Base-by-base conservation (phyloP, 2,329 filamentous ascomycete genomes). In the Xylaria arbuscula region DNA sequence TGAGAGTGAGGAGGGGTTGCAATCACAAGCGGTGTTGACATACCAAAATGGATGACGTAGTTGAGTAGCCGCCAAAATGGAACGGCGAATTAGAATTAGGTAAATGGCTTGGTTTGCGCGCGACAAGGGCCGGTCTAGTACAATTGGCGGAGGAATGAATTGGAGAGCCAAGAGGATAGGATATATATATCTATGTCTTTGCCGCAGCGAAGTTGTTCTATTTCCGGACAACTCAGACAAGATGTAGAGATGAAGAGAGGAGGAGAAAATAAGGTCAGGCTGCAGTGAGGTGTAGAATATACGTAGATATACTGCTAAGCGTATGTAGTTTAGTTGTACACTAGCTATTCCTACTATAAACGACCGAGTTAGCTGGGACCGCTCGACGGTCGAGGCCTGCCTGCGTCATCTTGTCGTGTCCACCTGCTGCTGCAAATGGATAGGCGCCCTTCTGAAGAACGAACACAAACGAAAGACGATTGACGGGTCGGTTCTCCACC, bases 41-140 rank as follows among this genome's bases (percentile, higher is more conserved):
- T 62, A 70, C 64, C 67, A 50, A 28, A 53, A 45, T 17, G 5
- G 50, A 65, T 70, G 65, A 70, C 65, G 68, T 70, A 65, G 51
- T 47, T 24, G 24, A 15, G 8, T 22, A 42, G 2, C 19, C 22
- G 13, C 5, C 15, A 19, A 50, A 15, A n/a, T 40, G 24, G n/a
- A 8, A 28, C 40, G 19, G 55, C 48, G 10, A 55, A 56, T 62
- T 40, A 15, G 28, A 42, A 42, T 42, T 42, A 42, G 56, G 28
- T 28, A 47, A 58, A 58, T 66, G 48, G 32, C 15, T 17, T 8
- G 15, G 42, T 38, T 38, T 24, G 28, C 2, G 28, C 2, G 51
- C 61, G 32, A 53, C 3, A 42, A 53, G 50, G 48, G 48, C 13
- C 6, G 22, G 3, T 42, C 42, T 15, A 17, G 15, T n/a, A 15